Base-by-base conservation (phyloP, 441 rosid species). In the Erodium trifolium region DNA sequence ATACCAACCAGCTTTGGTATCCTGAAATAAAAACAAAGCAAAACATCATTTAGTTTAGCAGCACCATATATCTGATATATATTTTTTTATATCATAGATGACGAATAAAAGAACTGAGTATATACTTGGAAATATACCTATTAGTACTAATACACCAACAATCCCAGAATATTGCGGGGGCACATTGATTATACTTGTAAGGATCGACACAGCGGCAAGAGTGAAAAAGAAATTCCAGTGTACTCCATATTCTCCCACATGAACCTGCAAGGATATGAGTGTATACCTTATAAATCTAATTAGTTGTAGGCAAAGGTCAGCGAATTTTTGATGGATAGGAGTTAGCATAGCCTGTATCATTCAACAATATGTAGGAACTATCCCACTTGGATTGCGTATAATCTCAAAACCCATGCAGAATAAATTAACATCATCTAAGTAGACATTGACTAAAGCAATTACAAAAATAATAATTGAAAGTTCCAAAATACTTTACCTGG, bases 151-250 rank as follows among this genome's bases (percentile, higher is more conserved):
- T 11, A 82, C 77, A 77, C 96, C 96, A 16, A 91, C 75, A 78
- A 80, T 63, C 71, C 96, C 99, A 74, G 93, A 86, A 82, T 88
- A 85, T 72, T 81, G 79, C 1, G 92, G 86, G 19, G 85, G 86
- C 72, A 90, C 73, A 72, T 84, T 85, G 68, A 82, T 78, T 65
- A 81, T 65, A 65, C 91, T 87, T 64, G 92, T 83, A 65, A 87
- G 85, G 59, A 89, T 77, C 60, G 93, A 81, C 71, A 91, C 90
- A 59, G 86, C 88, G 43, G 96, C 97, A 64, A 91, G 91, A 5
- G 97, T 89, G 83, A 91, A 91, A 77, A 93, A 91, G 89, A 91
- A 93, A 75, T 91, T 90, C 96, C 99, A 87, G 71, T 91, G 97
- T 55, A 88, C 84, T 75, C 97, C 96, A 75, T 90, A 90, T 80